Evolutionary conservation across 495 filamentous ascomycete genomes (phyloP), one percentile per base, ranked within the genome.

Genomic region (Xylaria curta): DNA sequence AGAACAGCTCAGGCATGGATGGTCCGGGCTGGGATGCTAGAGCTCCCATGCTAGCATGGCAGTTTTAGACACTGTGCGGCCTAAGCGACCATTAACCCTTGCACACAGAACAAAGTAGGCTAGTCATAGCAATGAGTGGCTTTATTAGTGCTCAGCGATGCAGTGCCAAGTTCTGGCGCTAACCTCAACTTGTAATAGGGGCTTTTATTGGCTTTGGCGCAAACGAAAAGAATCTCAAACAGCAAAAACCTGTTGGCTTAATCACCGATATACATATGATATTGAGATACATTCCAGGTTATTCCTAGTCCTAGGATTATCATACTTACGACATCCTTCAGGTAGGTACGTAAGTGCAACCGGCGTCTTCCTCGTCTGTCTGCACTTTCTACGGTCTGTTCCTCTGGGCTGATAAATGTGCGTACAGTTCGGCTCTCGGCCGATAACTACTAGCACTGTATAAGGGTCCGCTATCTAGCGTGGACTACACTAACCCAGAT

Each of bases 131-230:
- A 10, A 3, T 49, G 40, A 12, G 40, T 61, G 42, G 66, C 53
- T 69, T 33, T 26, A 7, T 24, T 69, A 69, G 66, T 61, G 38
- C 38, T 36, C 54, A 69, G 53, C 31, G 40, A 47, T 47, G 28
- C 66, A 46, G 21, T 40, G 66, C 66, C 54, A 69, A 42, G 53
- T 60, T 69, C 66, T 40, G 19, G 24, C 36, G 66, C 40, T 67
- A 36, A 42, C 31, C n/a, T 26, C 21, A 33, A 56, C 42, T 44
- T 42, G 12, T 31, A 53, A 53, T 53, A 46, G 28, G 17, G 46
- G 63, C 19, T 46, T 66, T 38, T 13, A 53, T 66, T 66, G 63
- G 46, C 46, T 46, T 5, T 38, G 46, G n/a, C 0, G 28, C n/a
- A 56, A 26, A 44, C 19, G n/a, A 38, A 66, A 40, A 56, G 49